Evolutionary conservation across 139 green algal species (phyloP), one percentile per base, ranked within the genome.

Genomic region (Asterochloris erici): DNA sequence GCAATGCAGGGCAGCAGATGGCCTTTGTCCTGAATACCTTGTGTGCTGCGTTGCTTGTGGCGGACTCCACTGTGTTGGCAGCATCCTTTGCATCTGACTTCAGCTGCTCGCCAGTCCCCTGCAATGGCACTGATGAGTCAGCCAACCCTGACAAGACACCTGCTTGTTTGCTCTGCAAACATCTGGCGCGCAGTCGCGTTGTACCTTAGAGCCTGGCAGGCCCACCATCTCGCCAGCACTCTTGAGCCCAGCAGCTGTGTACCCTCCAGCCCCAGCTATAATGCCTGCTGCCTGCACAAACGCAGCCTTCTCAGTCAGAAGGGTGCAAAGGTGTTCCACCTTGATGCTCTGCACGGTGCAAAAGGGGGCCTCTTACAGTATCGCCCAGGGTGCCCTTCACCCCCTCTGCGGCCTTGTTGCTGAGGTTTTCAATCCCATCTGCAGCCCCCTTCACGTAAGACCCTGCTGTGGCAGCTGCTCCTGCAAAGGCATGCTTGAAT

Each of bases 191-290:
- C 21, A 15, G n/a, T 15, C 15, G 54, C 17, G 19, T n/a, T 26
- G 10, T 69, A 70, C 76, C 76, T 80, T 80, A 0, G 76, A 80
- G 10, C 76, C 76, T 64, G 68, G 38, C 24, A 80, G 60, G 16
- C 76, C 76, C 12, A 80, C 38, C 24, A 27, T 27, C 11, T 69
- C 76, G 10, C 76, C 76, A 16, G 76, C 68, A 60, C 69, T 80
- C 14, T 80, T 61, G 68, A 80, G 68, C 60, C 76, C 76, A 38
- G 76, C 76, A 19, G 68, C 68, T 24, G 76, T 80, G 76, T 80
- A 80, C 11, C 68, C 76, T 38, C 76, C 76, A 47, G 24, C 61
- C 38, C 38, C 38, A 54, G 38, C 38, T 54, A 54, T 54, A 6
- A 54, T 54, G 38, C 38, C 38, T 54, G 38, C 38, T 54, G 38